These are phyloP conservation scores for Phalaenopsis hybrid DNA, from an alignment of 116 monocot genomes.

Conservation along the genomic window DNA sequence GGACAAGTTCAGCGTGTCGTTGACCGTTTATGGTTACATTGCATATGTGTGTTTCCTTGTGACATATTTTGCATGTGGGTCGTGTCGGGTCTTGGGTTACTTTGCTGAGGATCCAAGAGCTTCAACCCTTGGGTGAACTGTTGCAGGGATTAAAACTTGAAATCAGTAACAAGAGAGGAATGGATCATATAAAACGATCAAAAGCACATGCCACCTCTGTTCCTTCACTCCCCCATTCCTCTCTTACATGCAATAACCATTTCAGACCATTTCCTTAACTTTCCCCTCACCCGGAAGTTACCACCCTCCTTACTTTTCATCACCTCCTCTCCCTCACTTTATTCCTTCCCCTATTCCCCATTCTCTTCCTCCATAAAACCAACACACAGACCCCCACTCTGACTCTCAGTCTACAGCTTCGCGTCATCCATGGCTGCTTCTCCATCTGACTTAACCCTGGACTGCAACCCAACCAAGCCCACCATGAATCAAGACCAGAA, in stretches of 20 bases:
- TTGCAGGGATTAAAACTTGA: no score
- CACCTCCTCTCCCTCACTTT: slow-evolving; percentile 33
- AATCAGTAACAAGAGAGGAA: neutral
- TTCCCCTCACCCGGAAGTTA: slow-evolving; percentile 82
- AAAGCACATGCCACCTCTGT: slow-evolving; percentile 26
- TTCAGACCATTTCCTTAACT: slow-evolving; percentile 30
- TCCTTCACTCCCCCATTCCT: slow-evolving; percentile 10
- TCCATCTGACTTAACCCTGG: slow-evolving; percentile 61
- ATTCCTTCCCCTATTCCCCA: slow-evolving; percentile 25
- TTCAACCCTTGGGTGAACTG: no score
- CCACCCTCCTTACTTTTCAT: slow-evolving; percentile 47
- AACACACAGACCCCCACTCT: slow-evolving; percentile 8
- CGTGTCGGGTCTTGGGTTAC: no score
- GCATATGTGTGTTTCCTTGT: no score
- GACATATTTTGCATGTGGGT: no score
- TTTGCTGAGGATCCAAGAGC: no score
- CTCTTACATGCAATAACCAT: slow-evolving; percentile 5
- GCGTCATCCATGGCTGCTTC: slow-evolving; percentile 37
- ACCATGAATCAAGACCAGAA: slow-evolving; percentile 13
- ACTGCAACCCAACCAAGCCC: slow-evolving; percentile 51
- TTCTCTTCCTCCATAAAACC: no score
- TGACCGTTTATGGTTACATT: no score
- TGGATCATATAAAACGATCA: neutral
- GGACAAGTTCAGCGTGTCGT: no score
- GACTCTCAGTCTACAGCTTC: neutral